A percentile compares a stretch with the other conserved stretches of the same genome.
Evolutionary conservation across 441 rosid species (phyloP).

Genomic region (Mallotus japonicus): DNA sequence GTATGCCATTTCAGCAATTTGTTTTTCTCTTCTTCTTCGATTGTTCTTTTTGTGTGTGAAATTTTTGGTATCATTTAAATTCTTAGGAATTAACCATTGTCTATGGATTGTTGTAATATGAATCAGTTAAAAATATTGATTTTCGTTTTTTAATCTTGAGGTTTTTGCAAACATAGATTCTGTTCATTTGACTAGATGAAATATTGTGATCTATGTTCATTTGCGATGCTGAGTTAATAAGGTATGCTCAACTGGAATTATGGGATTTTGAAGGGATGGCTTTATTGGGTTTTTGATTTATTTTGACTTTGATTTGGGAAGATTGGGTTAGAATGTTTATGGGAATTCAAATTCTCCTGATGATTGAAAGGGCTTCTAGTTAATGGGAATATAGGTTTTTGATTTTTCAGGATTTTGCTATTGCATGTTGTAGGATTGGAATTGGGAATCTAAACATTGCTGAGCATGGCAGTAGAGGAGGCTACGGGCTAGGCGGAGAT

Average conservation of each 20-base stretch:
- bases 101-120: not conserved
- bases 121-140: not conserved
- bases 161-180: too few species aligned
- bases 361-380: not conserved
- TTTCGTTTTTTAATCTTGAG: too few species aligned
- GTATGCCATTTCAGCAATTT: not conserved
- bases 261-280: not conserved
- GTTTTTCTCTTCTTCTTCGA: not conserved
- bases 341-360: slow-evolving; percentile 8
- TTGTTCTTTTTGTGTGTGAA: not conserved
- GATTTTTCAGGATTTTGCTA: slow-evolving; percentile 6
- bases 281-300: not conserved
- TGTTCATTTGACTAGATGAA: too few species aligned
- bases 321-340: not conserved
- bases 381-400: not conserved
- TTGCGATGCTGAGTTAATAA: too few species aligned
- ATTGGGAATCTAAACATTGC: not conserved
- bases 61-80: not conserved
- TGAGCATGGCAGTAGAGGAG: not conserved
- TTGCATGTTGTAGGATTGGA: not conserved
- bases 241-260: not conserved
- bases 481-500: too few species aligned
- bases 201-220: too few species aligned
- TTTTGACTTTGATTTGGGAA: not conserved
- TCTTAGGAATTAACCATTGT: not conserved